A percentile compares a stretch with the other conserved stretches of the same genome.
Conservation (phyloP, 148 eudicot species). For the Camellia sinensis region DNA sequence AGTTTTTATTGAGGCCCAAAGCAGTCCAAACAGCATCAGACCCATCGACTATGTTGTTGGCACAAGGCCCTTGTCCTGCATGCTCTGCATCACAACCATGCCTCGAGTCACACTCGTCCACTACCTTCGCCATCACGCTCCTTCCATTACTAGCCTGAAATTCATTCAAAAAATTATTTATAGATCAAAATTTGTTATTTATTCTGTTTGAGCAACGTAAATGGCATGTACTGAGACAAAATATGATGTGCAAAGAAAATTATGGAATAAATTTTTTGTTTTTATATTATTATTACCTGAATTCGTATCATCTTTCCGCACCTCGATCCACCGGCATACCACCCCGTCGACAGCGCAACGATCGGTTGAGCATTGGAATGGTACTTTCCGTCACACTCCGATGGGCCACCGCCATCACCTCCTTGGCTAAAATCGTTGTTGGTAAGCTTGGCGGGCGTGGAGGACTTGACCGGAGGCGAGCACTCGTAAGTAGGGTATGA, state of each 20-base stretch:
- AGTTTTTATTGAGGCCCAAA: neutral
- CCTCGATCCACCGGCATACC: neutral
- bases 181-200: too few species aligned
- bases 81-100: neutral
- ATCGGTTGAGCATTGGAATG: neutral
- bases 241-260: too few species aligned
- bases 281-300: neutral
- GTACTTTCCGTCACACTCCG: neutral
- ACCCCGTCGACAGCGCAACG: neutral
- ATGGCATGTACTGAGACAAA: too few species aligned
- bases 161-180: too few species aligned
- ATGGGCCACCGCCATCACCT: neutral
- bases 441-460: neutral
- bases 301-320: neutral
- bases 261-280: too few species aligned
- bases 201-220: too few species aligned
- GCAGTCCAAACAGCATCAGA: slow-evolving; percentile 6
- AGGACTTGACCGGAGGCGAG: neutral
- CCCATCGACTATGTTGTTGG: neutral
- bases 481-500: neutral
- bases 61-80: neutral
- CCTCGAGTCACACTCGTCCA: slow-evolving; percentile 7
- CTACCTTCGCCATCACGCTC: neutral
- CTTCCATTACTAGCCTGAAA: neutral
- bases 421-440: neutral